phyloP scores from a whole-genome alignment of 495 filamentous ascomycete species.

The Neurospora terricola region DNA sequence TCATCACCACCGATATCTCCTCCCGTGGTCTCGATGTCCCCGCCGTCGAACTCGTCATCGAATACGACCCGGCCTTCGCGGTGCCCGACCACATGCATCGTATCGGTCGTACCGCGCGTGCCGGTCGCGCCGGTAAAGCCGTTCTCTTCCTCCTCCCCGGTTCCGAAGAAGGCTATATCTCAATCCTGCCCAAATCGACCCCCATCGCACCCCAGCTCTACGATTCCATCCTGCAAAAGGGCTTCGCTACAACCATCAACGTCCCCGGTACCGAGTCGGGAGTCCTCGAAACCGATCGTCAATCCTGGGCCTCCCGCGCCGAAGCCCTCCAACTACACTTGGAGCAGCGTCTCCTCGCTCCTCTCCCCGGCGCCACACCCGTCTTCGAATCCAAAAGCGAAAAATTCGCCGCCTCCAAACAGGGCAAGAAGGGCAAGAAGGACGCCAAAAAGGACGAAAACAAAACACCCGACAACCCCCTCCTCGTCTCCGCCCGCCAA shows the following conservation, averaged over 20 bases:
- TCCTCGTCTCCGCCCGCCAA: conserved; percentile 61
- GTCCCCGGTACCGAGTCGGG: conserved; percentile 17
- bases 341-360: conserved; percentile 35
- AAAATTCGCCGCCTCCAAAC: conserved; percentile 10
- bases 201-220: conserved; percentile 29
- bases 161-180: conserved; percentile 79
- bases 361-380: background rate
- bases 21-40: conserved; percentile 90
- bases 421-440: conserved; percentile 13
- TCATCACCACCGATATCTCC: conserved; percentile 91
- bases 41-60: conserved; percentile 84
- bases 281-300: conserved; percentile 14
- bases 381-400: background rate
- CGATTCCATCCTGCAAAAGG: conserved; percentile 45
- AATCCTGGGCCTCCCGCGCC: conserved; percentile 33
- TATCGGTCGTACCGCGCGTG: conserved; percentile 87
- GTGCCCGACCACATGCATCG: conserved; percentile 87
- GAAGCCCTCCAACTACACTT: conserved; percentile 40
- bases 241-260: conserved; percentile 34
- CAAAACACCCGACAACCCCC: conserved; percentile 14
- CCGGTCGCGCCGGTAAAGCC: conserved; percentile 80
- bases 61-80: conserved; percentile 90
- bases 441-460: conserved; percentile 1
- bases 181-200: conserved; percentile 46
- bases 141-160: conserved; percentile 84